Evolutionary conservation across 306 rosid genomes (phyloP), one percentile per base, ranked within the genome.

Genomic region (Vigna radiata): DNA sequence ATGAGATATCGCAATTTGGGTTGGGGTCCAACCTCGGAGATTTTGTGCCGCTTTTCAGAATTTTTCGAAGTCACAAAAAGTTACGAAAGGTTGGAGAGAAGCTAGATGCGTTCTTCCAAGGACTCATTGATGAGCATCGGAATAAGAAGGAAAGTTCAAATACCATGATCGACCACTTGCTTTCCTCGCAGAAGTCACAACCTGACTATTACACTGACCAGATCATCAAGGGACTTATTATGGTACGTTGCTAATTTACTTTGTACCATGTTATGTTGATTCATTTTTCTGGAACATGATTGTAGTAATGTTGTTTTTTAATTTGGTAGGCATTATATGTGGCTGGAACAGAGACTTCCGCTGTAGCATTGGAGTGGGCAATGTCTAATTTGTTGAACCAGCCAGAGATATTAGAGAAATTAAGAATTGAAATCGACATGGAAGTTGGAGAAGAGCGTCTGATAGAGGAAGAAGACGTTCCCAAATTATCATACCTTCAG

Each of bases 331-430:
- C 78, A 1, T 15, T 91, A 58, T 25, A 85, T 14, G 12, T 75
- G 4, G 90, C 93, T 0, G 93, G 97, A 25, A 86, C 92, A 4
- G 89, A 89, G 59, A 82, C 94, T n/a, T 75, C 92, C 0, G 69
- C 94, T 0, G 18, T 75, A 2, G 73, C 89, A 16, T 23, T 89
- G 17, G 96, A 91, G 71, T 89, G 96, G 96, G 91, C 88, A 0
- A 36, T 91, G 84, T 44, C 88, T 0, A 77, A 85, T 72, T 59
- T 91, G 2, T 79, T 91, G 4, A 91, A 87, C 79, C 44, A 89
- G 62, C 90, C 92, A 0, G 41, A 81, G 6, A 9, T 41, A 41
- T 41, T 41, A 13, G 46, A 41, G 46, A 41, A 41, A 9, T 2
- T 41, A 41, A 41, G 46, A 11, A 41, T 9, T 41, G 46, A 41